Evolutionary conservation across 2,329 filamentous ascomycete species (phyloP).

Genomic region (Fusarium udum): DNA sequence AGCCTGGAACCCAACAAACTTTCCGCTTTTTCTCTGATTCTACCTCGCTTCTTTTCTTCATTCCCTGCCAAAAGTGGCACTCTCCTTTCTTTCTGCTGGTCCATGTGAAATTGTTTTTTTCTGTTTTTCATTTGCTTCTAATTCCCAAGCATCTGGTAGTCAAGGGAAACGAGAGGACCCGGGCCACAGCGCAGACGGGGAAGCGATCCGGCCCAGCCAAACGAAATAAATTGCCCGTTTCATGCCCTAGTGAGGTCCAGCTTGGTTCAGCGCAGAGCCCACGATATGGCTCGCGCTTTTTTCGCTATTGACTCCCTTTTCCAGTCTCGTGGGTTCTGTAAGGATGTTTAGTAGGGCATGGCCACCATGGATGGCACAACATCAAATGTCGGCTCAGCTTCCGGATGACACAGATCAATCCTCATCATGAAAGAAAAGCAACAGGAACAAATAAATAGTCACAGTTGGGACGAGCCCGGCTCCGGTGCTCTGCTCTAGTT

Average conservation of each 20-base stretch:
- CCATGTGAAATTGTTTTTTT: constrained; percentile 32
- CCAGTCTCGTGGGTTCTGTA: constrained; percentile 26
- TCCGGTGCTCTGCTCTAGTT: constrained; percentile 11
- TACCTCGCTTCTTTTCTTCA: constrained; percentile 14
- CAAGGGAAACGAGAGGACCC: constrained; percentile 38
- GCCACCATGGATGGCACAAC: background rate
- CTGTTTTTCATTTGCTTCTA: constrained; percentile 31
- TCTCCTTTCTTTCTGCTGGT: constrained; percentile 24
- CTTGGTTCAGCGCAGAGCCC: constrained; percentile 32
- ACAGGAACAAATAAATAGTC: constrained; percentile 1
- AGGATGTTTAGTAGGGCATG: constrained; percentile 7
- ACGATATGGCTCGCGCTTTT: constrained; percentile 36
- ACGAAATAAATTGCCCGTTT: constrained; percentile 42
- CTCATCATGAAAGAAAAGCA: constrained; percentile 12
- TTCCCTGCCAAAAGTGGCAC: constrained; percentile 9
- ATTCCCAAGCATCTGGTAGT: constrained; percentile 41
- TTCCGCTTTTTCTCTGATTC: constrained; percentile 18
- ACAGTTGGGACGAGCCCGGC: background rate
- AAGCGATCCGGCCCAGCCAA: constrained; percentile 41
- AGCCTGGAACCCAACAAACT: background rate
- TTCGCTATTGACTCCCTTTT: constrained; percentile 32
- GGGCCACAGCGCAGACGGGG: constrained; percentile 36
- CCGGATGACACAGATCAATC: constrained; percentile 15
- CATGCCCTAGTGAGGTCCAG: constrained; percentile 29
- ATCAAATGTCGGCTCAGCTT: constrained; percentile 33